Percentiles rank a stretch among this genome's conserved stretches.
Conservation (phyloP, 352 stramenopile species). For the Phytophthora megakarya region DNA sequence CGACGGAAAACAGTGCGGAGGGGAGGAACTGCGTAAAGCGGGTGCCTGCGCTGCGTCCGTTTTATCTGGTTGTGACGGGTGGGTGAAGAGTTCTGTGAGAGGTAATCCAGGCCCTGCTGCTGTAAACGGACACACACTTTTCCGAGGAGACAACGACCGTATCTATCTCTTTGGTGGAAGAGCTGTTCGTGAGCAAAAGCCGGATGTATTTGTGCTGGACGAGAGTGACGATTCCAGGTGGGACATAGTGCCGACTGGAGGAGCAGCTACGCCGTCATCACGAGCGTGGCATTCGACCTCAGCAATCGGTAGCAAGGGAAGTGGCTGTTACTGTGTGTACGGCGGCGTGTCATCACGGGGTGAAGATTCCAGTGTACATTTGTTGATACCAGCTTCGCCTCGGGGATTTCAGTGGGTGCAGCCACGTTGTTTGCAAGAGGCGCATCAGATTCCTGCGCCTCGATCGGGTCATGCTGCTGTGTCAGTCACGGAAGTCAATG, state of each 20-base stretch:
- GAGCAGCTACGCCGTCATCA: slow-evolving; percentile 33
- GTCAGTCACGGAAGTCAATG: slow-evolving; percentile 18
- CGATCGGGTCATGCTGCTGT: slow-evolving; percentile 62
- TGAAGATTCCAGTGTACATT: slow-evolving; percentile 54
- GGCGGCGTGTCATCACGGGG: slow-evolving; percentile 62
- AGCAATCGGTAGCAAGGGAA: slow-evolving; percentile 22
- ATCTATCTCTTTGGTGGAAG: slow-evolving; percentile 64
- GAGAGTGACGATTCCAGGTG: slow-evolving; percentile 52
- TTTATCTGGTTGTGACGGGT: slow-evolving; percentile 48
- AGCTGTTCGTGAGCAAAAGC: slow-evolving; percentile 63
- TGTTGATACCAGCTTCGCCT: slow-evolving; percentile 31
- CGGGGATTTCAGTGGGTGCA: slow-evolving; percentile 36
- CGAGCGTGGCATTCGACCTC: slow-evolving; percentile 66
- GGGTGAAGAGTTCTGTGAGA: slow-evolving; percentile 46
- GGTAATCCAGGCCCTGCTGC: slow-evolving; percentile 69
- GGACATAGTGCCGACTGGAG: slow-evolving; percentile 40
- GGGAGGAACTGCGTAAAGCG: slow-evolving; percentile 22
- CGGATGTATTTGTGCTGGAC: slow-evolving; percentile 53
- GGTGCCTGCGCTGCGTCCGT: slow-evolving; percentile 38
- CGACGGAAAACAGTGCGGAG: background rate
- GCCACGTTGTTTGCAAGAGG: slow-evolving; percentile 20
- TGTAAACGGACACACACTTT: slow-evolving; percentile 71
- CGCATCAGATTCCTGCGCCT: slow-evolving; percentile 27
- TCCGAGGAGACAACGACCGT: slow-evolving; percentile 24
- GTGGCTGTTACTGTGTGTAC: slow-evolving; percentile 47